Conservation (phyloP, 441 rosid genomes). For the Macaranga tanarius region DNA sequence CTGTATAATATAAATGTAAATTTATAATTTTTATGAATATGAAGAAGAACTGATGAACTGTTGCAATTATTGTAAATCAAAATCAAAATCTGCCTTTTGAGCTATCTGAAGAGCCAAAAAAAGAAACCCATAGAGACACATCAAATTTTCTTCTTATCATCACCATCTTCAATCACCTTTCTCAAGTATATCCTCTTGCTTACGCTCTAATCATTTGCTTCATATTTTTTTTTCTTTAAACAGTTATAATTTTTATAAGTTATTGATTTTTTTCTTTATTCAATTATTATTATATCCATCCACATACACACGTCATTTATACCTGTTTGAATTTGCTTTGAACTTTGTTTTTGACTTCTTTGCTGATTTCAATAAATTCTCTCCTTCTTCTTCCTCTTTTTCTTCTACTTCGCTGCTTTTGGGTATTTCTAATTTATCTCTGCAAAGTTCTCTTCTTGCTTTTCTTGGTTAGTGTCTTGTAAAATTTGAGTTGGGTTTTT, state of each 20-base stretch:
- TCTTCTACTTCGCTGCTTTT: not conserved
- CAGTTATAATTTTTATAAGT: not conserved
- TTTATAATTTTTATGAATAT: not conserved
- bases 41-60: not conserved
- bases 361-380: not conserved
- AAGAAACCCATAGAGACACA: not conserved
- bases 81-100: constrained; percentile 6
- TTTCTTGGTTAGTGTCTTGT: constrained; percentile 14
- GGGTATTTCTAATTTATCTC: not conserved
- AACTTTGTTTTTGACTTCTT: constrained; percentile 1
- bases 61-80: not conserved
- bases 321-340: constrained; percentile 23
- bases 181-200: constrained; percentile 8
- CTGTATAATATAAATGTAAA: not conserved
- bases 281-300: not conserved
- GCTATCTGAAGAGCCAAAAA: not conserved
- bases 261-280: not conserved
- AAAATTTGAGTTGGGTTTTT: constrained; percentile 21
- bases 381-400: not conserved
- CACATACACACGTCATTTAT: not conserved
- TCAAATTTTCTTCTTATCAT: constrained; percentile 13
- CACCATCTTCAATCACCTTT: not conserved
- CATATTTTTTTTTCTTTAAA: not conserved
- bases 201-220: not conserved
- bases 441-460: not conserved